phyloP scores from a whole-genome alignment of 139 green algal species.

The Zygnema circumcarinatum region DNA sequence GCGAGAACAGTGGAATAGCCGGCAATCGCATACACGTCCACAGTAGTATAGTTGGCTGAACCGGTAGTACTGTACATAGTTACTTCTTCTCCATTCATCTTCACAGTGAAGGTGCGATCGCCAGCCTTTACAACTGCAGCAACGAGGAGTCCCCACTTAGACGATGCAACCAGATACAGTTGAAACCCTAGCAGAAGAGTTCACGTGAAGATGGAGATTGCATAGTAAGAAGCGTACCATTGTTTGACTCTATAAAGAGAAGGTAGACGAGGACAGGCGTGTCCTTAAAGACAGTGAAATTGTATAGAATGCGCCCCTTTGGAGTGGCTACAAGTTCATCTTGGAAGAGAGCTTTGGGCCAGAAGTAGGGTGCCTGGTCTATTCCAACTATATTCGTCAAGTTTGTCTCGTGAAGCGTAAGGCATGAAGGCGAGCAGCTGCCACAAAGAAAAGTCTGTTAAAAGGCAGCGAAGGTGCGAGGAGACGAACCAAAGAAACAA shows the following conservation, averaged over 20 bases:
- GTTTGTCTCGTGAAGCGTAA: no score
- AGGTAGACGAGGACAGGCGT: neutral
- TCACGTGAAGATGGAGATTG: no score
- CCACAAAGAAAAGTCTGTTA: no score
- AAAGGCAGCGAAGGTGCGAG: no score
- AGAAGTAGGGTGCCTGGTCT: neutral
- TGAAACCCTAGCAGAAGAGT: no score
- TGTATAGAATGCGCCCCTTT: neutral
- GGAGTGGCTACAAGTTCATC: neutral
- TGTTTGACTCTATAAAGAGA: slow-evolving; percentile 3
- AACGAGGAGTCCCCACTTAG: no score
- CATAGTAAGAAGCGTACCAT: neutral
- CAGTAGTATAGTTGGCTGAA: neutral
- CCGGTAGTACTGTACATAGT: neutral
- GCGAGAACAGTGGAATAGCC: neutral
- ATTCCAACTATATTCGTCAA: neutral
- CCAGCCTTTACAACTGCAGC: neutral
- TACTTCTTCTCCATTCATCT: neutral
- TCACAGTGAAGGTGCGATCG: neutral
- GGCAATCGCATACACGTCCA: neutral
- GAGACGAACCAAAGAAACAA: no score
- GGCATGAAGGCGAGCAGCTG: no score
- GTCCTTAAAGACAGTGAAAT: neutral
- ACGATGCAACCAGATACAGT: no score
- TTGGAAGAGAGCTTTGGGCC: neutral